A percentile compares a stretch with the other conserved stretches of the same genome.
Conservation (phyloP, 805 yeast species). For the Metschnikowia lunata region DNA sequence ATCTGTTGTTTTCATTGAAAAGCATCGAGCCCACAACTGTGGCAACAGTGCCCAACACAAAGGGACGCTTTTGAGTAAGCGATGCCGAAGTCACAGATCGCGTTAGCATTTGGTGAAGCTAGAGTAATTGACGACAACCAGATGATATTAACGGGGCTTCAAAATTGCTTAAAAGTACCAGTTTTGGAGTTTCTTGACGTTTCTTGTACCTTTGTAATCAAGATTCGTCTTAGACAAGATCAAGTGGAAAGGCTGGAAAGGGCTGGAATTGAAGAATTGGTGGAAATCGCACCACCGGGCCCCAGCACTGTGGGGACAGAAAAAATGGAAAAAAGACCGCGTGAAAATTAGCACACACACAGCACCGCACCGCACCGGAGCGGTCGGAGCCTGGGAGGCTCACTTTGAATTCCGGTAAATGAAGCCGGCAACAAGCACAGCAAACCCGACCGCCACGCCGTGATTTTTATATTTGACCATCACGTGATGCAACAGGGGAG, state of each 20-base stretch:
- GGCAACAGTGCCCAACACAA: constrained; percentile 12
- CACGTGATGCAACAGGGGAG: constrained; percentile 1
- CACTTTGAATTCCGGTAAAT: constrained; percentile 10
- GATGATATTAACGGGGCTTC: too few species aligned
- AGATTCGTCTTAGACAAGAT: too few species aligned
- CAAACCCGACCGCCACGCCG: constrained; percentile 11
- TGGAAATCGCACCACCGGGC: neutral
- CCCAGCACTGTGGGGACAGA: too few species aligned
- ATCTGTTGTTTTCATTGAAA: constrained; percentile 42
- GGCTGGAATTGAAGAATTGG: too few species aligned
- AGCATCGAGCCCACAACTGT: constrained; percentile 26
- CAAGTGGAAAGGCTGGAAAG: too few species aligned
- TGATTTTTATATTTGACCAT: constrained; percentile 11
- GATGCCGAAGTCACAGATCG: constrained; percentile 2
- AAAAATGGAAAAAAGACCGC: neutral
- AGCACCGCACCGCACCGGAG: too few species aligned
- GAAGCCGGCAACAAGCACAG: constrained; percentile 15
- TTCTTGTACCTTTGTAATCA: too few species aligned
- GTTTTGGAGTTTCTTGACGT: too few species aligned
- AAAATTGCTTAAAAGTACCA: too few species aligned
- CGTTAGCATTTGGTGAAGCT: constrained; percentile 4
- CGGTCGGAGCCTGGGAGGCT: neutral
- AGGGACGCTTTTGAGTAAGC: constrained; percentile 10
- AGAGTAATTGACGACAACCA: too few species aligned
- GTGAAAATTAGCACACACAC: too few species aligned